These are phyloP conservation scores for Hippophae gyantsensis DNA, from an alignment of 306 rosid genomes.

Conservation along the genomic window DNA sequence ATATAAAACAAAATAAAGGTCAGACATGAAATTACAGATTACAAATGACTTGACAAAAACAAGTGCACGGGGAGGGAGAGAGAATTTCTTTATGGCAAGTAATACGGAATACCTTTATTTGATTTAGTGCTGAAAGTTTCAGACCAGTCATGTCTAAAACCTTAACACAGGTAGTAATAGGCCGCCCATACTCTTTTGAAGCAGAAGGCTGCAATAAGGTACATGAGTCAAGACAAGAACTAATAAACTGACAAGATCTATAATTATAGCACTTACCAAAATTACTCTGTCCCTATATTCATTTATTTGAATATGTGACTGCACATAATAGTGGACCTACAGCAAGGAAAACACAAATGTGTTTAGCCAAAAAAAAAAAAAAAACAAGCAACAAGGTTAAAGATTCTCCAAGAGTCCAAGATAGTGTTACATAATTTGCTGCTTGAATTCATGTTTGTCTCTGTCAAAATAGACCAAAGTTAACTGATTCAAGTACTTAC, in stretches of 20 bases:
- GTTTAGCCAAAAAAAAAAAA: too few relatives aligned
- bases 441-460: neutral
- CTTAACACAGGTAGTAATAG: slow-evolving; percentile 72
- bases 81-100: neutral
- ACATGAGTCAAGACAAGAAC: slow-evolving; percentile 18
- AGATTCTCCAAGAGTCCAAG: neutral
- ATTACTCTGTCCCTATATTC: slow-evolving; percentile 83
- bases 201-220: slow-evolving; percentile 58
- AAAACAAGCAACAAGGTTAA: slow-evolving; percentile 1
- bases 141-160: slow-evolving; percentile 96
- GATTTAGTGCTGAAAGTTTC: slow-evolving; percentile 83
- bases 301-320: slow-evolving; percentile 94
- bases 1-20: too few relatives aligned
- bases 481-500: slow-evolving; percentile 40
- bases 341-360: slow-evolving; percentile 7
- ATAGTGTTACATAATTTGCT: neutral
- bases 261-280: slow-evolving; percentile 54
- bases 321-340: slow-evolving; percentile 92
- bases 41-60: neutral
- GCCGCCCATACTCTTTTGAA: slow-evolving; percentile 70
- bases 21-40: too few relatives aligned
- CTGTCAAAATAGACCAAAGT: neutral
- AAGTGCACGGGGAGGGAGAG: neutral
- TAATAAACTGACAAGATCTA: slow-evolving; percentile 3
- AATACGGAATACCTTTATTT: slow-evolving; percentile 53